Evolutionary conservation across 1,284 basidiomycete species (phyloP), one percentile per base, ranked within the genome.

Genomic region (Ceratobasidium papillatum): DNA sequence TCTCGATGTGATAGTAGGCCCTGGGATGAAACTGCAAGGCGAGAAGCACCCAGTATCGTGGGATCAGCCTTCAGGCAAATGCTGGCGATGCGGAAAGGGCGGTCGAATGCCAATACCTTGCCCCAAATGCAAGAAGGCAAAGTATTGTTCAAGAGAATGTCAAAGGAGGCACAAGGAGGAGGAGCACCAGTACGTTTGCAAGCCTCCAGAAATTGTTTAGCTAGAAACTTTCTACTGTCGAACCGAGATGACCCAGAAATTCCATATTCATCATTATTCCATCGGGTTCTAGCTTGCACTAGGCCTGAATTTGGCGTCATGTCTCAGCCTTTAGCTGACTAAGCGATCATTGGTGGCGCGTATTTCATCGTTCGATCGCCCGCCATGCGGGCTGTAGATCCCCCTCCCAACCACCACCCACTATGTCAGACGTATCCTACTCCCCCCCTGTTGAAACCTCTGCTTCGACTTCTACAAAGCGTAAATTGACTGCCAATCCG

Each of bases 391-490:
- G 12, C 32, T 14, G 27, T 27, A 30, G 3, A 56, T 30, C 52
- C 47, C 7, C 47, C 47, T 49, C 27, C 25, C 30, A 12, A 32
- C 58, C 22, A 61, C 58, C 32, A 61, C n/a, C n/a, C 41, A 32
- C 49, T 19, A 66, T 66, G 64, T 66, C 64, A 34, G 64, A 66
- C 47, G 34, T 66, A n/a, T 66, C 64, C 32, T 11, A 66, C 27
- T 64, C 19, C 11, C 45, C 45, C 25, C 64, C 49, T 27, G 17
- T 12, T 51, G 47, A 30, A 19, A 22, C 47, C 2, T 36, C 64
- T 25, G 49, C 45, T 1, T 66, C 64, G n/a, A 52, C 64, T 19
- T 34, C 45, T 34, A 52, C 64, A 2, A 66, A 66, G 34, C 64
- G 64, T 8, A 66, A 66, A 38, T 66, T 47, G 1, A 66, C 64